These are phyloP conservation scores for Sodiomyces alkalinus DNA, from an alignment of 2,329 filamentous ascomycete species.

Conservation along the genomic window DNA sequence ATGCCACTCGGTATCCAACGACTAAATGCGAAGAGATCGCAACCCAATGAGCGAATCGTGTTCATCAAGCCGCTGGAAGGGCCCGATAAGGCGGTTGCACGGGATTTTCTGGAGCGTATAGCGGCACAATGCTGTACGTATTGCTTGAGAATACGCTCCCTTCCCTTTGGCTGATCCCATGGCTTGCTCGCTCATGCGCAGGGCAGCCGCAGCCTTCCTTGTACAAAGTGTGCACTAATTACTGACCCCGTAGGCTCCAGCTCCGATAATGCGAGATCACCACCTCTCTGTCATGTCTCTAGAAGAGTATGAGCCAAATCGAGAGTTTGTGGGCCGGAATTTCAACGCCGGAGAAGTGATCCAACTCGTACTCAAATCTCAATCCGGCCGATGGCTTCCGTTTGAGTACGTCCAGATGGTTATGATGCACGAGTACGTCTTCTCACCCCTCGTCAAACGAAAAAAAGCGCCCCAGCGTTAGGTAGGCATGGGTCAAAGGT, in stretches of 20 bases:
- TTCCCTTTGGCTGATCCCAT: too few relatives aligned
- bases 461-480: too few relatives aligned
- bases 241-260: constrained; percentile 18
- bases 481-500: too few relatives aligned
- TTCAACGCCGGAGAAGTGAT: constrained; percentile 84
- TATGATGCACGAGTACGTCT: constrained; percentile 67
- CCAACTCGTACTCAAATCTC: constrained; percentile 65
- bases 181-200: not conserved
- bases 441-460: too few relatives aligned
- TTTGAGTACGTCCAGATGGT: constrained; percentile 83
- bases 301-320: constrained; percentile 70
- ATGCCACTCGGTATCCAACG: constrained; percentile 73
- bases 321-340: constrained; percentile 74
- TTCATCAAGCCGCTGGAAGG: constrained; percentile 73
- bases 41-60: constrained; percentile 63
- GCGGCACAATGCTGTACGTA: constrained; percentile 59
- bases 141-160: not conserved
- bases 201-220: too few relatives aligned
- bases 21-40: constrained; percentile 58
- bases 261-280: constrained; percentile 55
- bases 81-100: constrained; percentile 43
- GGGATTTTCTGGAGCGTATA: constrained; percentile 60
- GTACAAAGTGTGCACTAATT: too few relatives aligned
- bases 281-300: constrained; percentile 52
- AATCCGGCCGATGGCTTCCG: constrained; percentile 55